Conservation (phyloP, 345 rosid species). For the Carallia brachiata region DNA sequence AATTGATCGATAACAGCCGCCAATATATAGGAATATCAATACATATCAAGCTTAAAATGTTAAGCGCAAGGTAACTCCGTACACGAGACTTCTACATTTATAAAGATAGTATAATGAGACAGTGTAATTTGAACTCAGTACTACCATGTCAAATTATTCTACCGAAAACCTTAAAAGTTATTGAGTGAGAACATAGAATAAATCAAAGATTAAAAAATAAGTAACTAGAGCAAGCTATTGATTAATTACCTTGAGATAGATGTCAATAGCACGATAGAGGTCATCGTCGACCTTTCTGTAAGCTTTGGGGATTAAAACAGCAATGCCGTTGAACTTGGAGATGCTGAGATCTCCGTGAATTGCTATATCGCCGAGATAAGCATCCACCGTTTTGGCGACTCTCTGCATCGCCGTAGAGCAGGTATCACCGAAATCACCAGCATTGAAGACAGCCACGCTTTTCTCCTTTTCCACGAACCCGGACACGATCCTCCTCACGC, state of each 20-base stretch:
- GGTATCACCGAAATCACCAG: conserved; percentile 51
- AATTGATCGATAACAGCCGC: background rate
- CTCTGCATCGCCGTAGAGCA: conserved; percentile 53
- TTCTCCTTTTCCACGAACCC: conserved; percentile 82
- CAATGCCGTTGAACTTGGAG: conserved; percentile 84
- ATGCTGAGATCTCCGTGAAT: conserved; percentile 51
- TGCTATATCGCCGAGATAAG: conserved; percentile 81
- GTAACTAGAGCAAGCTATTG: too few relatives aligned
- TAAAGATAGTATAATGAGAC: too few relatives aligned
- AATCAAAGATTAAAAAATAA: background rate
- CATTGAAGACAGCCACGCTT: conserved; percentile 69
- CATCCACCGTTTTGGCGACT: conserved; percentile 70
- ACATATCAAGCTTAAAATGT: too few relatives aligned
- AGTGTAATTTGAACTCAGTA: too few relatives aligned
- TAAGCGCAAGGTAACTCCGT: too few relatives aligned
- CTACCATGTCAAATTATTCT: too few relatives aligned
- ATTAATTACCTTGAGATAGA: conserved; percentile 65
- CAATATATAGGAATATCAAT: background rate
- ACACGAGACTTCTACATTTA: too few relatives aligned
- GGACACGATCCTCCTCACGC: conserved; percentile 70
- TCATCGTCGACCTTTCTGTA: conserved; percentile 78
- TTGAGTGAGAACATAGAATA: background rate
- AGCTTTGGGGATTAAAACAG: conserved; percentile 65
- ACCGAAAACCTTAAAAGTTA: too few relatives aligned
- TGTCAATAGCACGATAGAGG: conserved; percentile 83